phyloP scores from a whole-genome alignment of 495 filamentous ascomycete species.

The Podospora anserina region DNA sequence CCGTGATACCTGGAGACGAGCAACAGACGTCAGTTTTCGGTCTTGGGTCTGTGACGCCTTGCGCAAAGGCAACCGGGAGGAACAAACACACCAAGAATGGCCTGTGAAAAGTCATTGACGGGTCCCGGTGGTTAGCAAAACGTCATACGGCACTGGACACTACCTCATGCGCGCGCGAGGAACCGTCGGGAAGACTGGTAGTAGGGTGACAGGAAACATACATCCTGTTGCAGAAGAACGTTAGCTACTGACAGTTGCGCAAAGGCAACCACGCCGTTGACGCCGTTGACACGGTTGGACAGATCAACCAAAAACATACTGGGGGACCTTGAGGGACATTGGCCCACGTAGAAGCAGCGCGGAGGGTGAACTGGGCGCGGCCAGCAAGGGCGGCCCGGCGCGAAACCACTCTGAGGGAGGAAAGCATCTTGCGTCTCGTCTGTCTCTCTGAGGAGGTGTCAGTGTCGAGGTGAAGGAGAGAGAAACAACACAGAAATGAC shows the following conservation, averaged over 20 bases:
- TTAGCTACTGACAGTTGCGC: conserved; percentile 7
- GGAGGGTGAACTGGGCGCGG: conserved; percentile 45
- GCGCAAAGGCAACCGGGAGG: conserved; percentile 4
- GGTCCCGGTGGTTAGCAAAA: conserved; percentile 23
- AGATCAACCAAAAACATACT: conserved; percentile 52
- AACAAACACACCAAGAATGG: conserved; percentile 64
- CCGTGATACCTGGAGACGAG: conserved; percentile 72
- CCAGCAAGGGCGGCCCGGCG: conserved; percentile 33
- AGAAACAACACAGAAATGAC: conserved; percentile 2
- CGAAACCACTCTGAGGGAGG: conserved; percentile 35
- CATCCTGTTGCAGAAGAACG: conserved; percentile 47
- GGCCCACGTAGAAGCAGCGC: conserved; percentile 80
- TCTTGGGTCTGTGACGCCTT: neutral
- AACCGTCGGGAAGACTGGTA: neutral
- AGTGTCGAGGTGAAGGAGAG: neutral
- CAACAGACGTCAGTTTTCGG: conserved; percentile 8
- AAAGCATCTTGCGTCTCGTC: conserved; percentile 27
- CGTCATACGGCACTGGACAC: neutral
- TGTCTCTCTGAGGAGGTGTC: neutral
- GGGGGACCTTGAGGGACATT: conserved; percentile 90
- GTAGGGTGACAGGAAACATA: conserved; percentile 42
- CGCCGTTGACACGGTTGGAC: neutral
- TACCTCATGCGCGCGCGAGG: neutral
- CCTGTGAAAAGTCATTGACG: conserved; percentile 45
- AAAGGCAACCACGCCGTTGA: neutral